A percentile compares a stretch with the other conserved stretches of the same genome.
phyloP scores from a whole-genome alignment of 768 basidiomycete genomes.

The Pholiota molesta region DNA sequence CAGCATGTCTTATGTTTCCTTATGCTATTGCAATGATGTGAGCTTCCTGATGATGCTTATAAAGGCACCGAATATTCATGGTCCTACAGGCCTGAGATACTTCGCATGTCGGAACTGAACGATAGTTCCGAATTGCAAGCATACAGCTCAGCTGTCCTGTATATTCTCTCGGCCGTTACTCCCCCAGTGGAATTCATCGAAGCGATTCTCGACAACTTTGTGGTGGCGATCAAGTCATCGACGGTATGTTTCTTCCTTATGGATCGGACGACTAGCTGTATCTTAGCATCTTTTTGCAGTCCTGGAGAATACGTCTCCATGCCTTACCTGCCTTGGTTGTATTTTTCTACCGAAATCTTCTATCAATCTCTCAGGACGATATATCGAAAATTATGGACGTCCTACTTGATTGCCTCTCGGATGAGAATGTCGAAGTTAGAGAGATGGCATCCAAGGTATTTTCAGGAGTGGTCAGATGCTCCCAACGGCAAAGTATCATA shows the following conservation, averaged over 20 bases:
- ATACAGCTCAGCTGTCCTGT: conserved; percentile 79
- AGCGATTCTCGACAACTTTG: conserved; percentile 61
- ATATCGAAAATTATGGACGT: conserved; percentile 80
- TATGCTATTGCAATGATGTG: conserved; percentile 80
- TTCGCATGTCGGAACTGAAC: conserved; percentile 89
- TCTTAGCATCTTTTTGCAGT: conserved; percentile 45
- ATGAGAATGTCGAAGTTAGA: conserved; percentile 92
- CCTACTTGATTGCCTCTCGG: conserved; percentile 79
- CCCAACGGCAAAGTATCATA: conserved; percentile 85
- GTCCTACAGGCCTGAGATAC: conserved; percentile 72
- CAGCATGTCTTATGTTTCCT: conserved; percentile 76
- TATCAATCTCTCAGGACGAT: conserved; percentile 69
- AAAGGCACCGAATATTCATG: conserved; percentile 11
- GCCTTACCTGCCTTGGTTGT: conserved; percentile 87
- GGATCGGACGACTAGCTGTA: background rate
- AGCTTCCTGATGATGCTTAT: conserved; percentile 31
- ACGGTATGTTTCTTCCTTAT: conserved; percentile 47
- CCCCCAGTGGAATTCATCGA: conserved; percentile 69
- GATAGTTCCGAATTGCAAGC: conserved; percentile 83
- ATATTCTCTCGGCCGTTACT: conserved; percentile 81
- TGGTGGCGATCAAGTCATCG: conserved; percentile 76
- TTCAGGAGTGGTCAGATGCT: conserved; percentile 86
- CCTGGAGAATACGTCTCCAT: conserved; percentile 89
- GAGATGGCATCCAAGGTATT: conserved; percentile 89
- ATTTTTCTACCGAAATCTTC: conserved; percentile 89